Percentiles rank a stretch among this genome's conserved stretches.
phyloP scores from a whole-genome alignment of 495 filamentous ascomycete genomes.

The Aspergillus sclerotiicarbonarius region DNA sequence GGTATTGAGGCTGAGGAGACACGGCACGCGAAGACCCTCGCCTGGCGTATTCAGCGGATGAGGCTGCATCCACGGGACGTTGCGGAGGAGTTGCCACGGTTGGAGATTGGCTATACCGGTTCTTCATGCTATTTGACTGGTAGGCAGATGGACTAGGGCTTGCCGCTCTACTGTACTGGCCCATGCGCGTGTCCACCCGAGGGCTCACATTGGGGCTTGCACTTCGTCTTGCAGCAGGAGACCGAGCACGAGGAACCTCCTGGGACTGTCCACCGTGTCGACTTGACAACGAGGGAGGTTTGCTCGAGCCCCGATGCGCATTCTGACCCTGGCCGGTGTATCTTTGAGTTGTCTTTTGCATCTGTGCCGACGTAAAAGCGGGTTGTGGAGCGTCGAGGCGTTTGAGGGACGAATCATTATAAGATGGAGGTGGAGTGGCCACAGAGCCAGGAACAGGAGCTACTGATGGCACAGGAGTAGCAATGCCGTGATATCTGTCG shows the following conservation, averaged over 20 bases:
- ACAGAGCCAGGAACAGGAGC: constrained; percentile 53
- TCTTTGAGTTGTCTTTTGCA: constrained; percentile 88
- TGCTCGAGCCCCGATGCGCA: constrained; percentile 62
- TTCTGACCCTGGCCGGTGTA: constrained; percentile 80
- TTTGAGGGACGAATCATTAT: constrained; percentile 69
- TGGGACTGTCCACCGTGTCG: constrained; percentile 30
- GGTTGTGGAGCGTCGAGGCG: constrained; percentile 87
- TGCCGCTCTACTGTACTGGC: constrained; percentile 36
- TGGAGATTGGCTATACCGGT: constrained; percentile 41
- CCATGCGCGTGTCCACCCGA: constrained; percentile 39
- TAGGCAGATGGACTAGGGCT: constrained; percentile 38
- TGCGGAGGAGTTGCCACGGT: constrained; percentile 37
- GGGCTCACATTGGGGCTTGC: constrained; percentile 49
- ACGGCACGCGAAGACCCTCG: constrained; percentile 54
- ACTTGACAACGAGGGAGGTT: constrained; percentile 29
- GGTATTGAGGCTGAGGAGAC: constrained; percentile 57
- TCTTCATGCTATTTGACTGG: constrained; percentile 42
- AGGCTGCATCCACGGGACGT: constrained; percentile 53
- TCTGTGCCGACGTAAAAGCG: constrained; percentile 85
- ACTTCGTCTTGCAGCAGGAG: constrained; percentile 55
- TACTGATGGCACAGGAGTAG: constrained; percentile 70
- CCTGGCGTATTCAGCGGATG: constrained; percentile 21
- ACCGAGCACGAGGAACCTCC: constrained; percentile 45
- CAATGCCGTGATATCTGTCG: constrained; percentile 87
- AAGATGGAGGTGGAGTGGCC: constrained; percentile 67